These are phyloP conservation scores for Dryas integrifolia DNA, from an alignment of 331 rosid species.

Conservation along the genomic window DNA sequence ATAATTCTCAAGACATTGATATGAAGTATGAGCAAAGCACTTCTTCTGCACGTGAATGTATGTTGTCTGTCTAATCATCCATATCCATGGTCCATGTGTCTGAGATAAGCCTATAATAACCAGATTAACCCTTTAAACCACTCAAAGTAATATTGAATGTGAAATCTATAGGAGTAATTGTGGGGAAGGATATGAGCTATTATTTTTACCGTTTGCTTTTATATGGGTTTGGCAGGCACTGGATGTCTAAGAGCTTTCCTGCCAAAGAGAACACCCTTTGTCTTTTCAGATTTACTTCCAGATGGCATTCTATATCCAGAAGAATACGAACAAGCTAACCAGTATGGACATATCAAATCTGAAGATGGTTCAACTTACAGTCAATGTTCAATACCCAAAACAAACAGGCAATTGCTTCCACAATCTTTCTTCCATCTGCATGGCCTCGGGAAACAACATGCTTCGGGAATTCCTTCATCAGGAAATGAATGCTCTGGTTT, in stretches of 20 bases:
- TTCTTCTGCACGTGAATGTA: background rate
- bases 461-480: constrained; percentile 21
- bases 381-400: constrained; percentile 33
- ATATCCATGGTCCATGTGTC: background rate
- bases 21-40: background rate
- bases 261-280: constrained; percentile 45
- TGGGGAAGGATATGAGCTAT: constrained; percentile 2
- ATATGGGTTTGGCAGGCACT: constrained; percentile 38
- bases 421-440: constrained; percentile 25
- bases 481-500: constrained; percentile 23
- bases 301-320: constrained; percentile 43
- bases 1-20: background rate
- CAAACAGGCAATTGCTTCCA: constrained; percentile 27
- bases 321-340: constrained; percentile 40
- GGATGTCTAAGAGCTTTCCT: constrained; percentile 38
- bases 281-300: constrained; percentile 49
- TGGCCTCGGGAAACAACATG: constrained; percentile 24
- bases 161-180: background rate
- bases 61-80: background rate
- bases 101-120: background rate
- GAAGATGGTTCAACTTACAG: constrained; percentile 45
- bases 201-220: background rate
- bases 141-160: background rate
- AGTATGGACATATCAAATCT: constrained; percentile 39
- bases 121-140: background rate